These are phyloP conservation scores for Geotrichum reessii DNA, from an alignment of 1,139 yeast genomes.

Conservation along the genomic window DNA sequence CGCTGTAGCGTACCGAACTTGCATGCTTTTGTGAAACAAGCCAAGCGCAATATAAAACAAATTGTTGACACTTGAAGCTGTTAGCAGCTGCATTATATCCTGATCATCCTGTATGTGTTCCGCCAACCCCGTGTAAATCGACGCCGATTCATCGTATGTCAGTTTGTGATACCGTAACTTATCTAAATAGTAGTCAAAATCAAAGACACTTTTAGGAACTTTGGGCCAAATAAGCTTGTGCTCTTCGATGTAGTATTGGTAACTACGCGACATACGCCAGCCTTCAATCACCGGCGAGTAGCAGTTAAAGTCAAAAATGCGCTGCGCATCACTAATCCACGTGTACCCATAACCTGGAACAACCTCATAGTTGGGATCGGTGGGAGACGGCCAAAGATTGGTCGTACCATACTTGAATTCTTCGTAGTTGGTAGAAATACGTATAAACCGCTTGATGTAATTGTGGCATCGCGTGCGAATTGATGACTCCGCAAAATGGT, in stretches of 20 bases:
- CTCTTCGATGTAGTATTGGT: constrained; percentile 28
- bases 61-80: constrained; percentile 27
- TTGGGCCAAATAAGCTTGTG: constrained; percentile 23
- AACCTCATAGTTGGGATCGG: constrained; percentile 24
- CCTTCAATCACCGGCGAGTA: constrained; percentile 35
- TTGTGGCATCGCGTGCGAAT: constrained; percentile 34
- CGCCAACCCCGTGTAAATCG: constrained; percentile 27
- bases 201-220: constrained; percentile 31
- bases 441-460: constrained; percentile 32
- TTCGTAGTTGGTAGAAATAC: constrained; percentile 34
- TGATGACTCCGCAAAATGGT: constrained; percentile 34
- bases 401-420: constrained; percentile 32
- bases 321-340: constrained; percentile 32
- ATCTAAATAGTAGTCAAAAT: constrained; percentile 34
- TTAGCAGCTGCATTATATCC: constrained; percentile 33
- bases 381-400: constrained; percentile 29
- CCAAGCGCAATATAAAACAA: constrained; percentile 35
- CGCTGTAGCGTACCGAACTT: constrained; percentile 30
- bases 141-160: constrained; percentile 31
- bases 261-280: constrained; percentile 33
- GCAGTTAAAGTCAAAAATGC: constrained; percentile 26
- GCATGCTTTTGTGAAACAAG: constrained; percentile 33
- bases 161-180: constrained; percentile 29
- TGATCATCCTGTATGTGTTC: constrained; percentile 31
- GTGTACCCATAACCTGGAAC: constrained; percentile 35